Conservation (phyloP, 2,329 filamentous ascomycete species). For the Nothopassalora personata region DNA sequence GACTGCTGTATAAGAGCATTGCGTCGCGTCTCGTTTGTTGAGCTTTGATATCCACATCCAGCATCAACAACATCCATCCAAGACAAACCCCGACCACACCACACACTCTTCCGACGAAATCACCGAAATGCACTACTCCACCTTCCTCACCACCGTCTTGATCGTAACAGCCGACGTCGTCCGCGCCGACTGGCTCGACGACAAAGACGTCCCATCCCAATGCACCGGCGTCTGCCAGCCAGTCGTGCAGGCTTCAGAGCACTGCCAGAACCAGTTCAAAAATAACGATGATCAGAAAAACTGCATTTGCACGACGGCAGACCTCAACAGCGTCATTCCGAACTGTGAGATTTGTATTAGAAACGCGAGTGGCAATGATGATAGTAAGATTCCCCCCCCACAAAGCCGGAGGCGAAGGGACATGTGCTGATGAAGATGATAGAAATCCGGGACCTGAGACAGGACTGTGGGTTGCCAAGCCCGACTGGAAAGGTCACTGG, state of each 20-base stretch:
- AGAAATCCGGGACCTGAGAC: neutral
- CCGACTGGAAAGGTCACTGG: too few relatives aligned
- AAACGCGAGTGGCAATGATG: neutral
- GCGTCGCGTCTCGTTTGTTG: neutral
- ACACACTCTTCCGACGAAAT: neutral
- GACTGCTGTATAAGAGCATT: neutral
- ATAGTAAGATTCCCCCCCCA: neutral
- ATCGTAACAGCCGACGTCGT: neutral
- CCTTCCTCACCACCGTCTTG: neutral
- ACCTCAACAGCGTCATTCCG: neutral
- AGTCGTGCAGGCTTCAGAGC: neutral
- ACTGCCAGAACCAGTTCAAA: neutral
- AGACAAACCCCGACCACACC: neutral
- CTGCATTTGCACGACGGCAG: neutral
- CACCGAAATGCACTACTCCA: neutral
- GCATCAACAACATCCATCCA: neutral
- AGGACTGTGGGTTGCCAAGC: too few relatives aligned
- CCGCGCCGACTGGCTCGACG: neutral
- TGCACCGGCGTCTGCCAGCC: neutral
- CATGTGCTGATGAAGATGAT: neutral
- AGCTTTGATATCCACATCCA: neutral
- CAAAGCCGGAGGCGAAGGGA: neutral
- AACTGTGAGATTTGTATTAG: neutral
- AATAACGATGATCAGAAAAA: neutral
- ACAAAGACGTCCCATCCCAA: neutral